A percentile compares a stretch with the other conserved stretches of the same genome.
Evolutionary conservation across 176 grass and related monocot species (phyloP).

Genomic region (Sorghum bicolor): DNA sequence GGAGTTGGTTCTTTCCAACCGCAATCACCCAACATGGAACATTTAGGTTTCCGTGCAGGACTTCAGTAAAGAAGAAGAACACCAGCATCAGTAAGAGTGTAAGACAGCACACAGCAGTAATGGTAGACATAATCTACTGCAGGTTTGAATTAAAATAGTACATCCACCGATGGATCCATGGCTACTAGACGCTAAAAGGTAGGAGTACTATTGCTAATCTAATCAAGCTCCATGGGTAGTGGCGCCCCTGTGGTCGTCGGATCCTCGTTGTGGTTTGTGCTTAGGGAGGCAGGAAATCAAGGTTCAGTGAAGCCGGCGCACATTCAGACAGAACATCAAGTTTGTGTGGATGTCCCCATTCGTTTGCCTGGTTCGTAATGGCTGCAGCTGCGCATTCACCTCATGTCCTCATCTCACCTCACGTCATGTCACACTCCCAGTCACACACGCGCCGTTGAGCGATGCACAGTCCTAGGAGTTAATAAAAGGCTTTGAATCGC

Average conservation of each 20-base stretch:
- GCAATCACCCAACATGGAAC: slow-evolving; percentile 21
- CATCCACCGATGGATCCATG: not conserved
- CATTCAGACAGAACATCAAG: slow-evolving; percentile 34
- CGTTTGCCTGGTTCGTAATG: not conserved
- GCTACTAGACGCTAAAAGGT: not conserved
- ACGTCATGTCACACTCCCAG: not conserved
- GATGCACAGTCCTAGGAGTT: not conserved
- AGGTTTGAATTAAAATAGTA: not conserved
- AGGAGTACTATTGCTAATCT: not conserved
- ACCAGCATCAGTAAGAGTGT: not conserved
- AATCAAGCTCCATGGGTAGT: slow-evolving; percentile 14
- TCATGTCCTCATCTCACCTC: slow-evolving; percentile 7
- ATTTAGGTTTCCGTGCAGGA: slow-evolving; percentile 36
- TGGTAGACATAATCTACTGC: not conserved
- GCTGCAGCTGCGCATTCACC: not conserved
- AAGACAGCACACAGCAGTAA: not conserved
- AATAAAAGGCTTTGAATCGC: not conserved
- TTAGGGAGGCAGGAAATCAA: slow-evolving; percentile 15
- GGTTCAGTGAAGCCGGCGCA: slow-evolving; percentile 11
- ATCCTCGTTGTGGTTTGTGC: slow-evolving; percentile 13
- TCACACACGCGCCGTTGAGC: not conserved
- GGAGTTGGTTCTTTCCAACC: not conserved
- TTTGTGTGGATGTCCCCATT: not conserved
- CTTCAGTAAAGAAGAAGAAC: slow-evolving; percentile 22
- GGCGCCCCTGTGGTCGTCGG: slow-evolving; percentile 1